Conservation (phyloP, 108 stramenopile species). For the Nitzschia putrida region DNA sequence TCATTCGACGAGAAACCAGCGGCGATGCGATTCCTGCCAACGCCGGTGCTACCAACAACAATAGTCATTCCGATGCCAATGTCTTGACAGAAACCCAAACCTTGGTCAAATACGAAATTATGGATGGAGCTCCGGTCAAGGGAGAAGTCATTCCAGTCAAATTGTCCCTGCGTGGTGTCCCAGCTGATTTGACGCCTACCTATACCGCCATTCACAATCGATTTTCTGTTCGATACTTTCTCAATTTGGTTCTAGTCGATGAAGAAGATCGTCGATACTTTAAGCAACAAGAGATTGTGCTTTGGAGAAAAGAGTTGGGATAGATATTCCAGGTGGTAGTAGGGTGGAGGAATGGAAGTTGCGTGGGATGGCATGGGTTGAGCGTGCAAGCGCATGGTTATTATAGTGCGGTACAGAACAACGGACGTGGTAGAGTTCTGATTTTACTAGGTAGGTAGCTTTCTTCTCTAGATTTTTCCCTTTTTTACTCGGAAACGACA, state of each 20-base stretch:
- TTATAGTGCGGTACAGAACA: conserved; percentile 2
- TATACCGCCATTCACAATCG: conserved; percentile 91
- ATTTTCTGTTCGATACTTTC: conserved; percentile 95
- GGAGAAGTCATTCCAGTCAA: conserved; percentile 89
- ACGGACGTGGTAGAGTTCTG: too few species aligned
- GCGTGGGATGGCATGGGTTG: too few species aligned
- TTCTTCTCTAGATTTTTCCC: too few species aligned
- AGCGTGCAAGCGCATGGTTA: too few species aligned
- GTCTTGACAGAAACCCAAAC: conserved; percentile 96
- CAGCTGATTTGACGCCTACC: conserved; percentile 98
- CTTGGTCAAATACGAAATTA: conserved; percentile 96
- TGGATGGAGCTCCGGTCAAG: conserved; percentile 99
- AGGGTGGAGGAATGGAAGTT: too few species aligned
- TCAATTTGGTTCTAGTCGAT: conserved; percentile 99
- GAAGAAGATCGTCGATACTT: conserved; percentile 99
- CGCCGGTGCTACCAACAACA: conserved; percentile 18
- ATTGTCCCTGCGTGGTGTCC: conserved; percentile 85
- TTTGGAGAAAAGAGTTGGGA: conserved; percentile 93
- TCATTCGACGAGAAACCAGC: conserved; percentile 94
- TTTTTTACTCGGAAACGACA: too few species aligned
- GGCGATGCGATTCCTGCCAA: conserved; percentile 73
- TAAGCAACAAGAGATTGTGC: conserved; percentile 98
- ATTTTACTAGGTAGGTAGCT: too few species aligned
- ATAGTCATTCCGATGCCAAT: conserved; percentile 48
- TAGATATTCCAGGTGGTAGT: too few species aligned